Evolutionary conservation across 805 yeast genomes (phyloP), one percentile per base, ranked within the genome.

Genomic region (Candida maesae): DNA sequence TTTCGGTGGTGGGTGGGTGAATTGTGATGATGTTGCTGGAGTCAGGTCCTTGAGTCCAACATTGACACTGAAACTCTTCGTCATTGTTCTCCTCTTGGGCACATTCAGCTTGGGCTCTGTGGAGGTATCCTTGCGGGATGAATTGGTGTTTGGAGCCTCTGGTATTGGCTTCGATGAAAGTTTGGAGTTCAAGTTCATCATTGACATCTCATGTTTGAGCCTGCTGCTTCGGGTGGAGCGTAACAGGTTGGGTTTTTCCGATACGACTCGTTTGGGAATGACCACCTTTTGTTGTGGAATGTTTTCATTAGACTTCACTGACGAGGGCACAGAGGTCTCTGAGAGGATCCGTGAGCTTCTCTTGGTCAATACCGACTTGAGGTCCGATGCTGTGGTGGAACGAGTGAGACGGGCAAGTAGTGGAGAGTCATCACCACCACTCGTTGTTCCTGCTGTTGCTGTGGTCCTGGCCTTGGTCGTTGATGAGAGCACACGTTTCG

Each of bases 321-420:
- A 30, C 4, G 29, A 9, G 6, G 40, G 23, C 21, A 36, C 26
- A 32, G 39, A 29, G 12, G 20, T 19, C 18, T 43, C 47, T 2
- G 44, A 45, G 3, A 38, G 19, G 13, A 29, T 37, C 25, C 46
- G 30, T 18, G 20, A 20, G 25, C 38, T 13, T 26, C 36, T 16
- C 15, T 20, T 26, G 8, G 14, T 13, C 3, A 30, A n/a, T 2
- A 10, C 30, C 3, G 33, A 12, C 24, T 51, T 51, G 26, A 55
- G 41, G n/a, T 51, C 24, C 12, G 42, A 53, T 10, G 58, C 41
- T 1, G 58, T 49, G 2, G 59, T 55, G 2, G 60, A 52, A 19
- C 52, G 40, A 1, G 60, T 53, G 2, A 56, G 45, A 32, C 60
- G 46, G 5, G 50, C 37, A 2, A 56, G n/a, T 10, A 54, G 24